Evolutionary conservation across 2,329 filamentous ascomycete species (phyloP), one percentile per base, ranked within the genome.

Genomic region (Penicillium expansum): DNA sequence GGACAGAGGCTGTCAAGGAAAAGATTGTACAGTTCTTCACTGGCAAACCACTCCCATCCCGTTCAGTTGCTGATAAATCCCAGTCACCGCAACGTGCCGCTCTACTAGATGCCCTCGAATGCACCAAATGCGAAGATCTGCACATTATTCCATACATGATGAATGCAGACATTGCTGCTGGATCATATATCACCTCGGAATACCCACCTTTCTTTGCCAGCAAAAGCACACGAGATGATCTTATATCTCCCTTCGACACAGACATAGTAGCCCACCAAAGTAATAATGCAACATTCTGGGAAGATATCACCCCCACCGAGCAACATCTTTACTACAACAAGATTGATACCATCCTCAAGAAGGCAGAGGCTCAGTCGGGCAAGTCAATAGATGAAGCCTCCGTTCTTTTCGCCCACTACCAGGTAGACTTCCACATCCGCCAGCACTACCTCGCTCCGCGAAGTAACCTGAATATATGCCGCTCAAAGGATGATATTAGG

Each of bases 341-440:
- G 5, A 59, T 68, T 18, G 66, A 63, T 18, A 38, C 48, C 30
- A 54, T 53, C 16, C 48, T 69, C 11, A 56, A 61, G 2, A 50
- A 42, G 11, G n/a, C 45, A 4, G 45, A 43, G 22, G 22, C 9
- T 2, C 20, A 42, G 9, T 43, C 11, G 14, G 30, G 45, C 18
- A 27, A 47, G 20, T 24, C 51, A 20, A 48, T 62, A 1, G 55
- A 64, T 29, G 52, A 64, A 35, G 27, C 54, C 6, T 52, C 63
- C 22, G 51, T 63, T 4, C 48, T 62, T 1, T 67, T 69, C 33
- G 70, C 70, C 3, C 66, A 65, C 33, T 73, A 72, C 41, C 60
- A 61, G 16, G 61, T 71, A 4, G 70, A 73, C 41, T 69, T 62
- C n/a, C 72, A 74, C 47, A 66, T 74, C 20, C 67, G 68, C 14